Conservation (phyloP, 257 asterid genomes). For the Voacanga thouarsii region DNA sequence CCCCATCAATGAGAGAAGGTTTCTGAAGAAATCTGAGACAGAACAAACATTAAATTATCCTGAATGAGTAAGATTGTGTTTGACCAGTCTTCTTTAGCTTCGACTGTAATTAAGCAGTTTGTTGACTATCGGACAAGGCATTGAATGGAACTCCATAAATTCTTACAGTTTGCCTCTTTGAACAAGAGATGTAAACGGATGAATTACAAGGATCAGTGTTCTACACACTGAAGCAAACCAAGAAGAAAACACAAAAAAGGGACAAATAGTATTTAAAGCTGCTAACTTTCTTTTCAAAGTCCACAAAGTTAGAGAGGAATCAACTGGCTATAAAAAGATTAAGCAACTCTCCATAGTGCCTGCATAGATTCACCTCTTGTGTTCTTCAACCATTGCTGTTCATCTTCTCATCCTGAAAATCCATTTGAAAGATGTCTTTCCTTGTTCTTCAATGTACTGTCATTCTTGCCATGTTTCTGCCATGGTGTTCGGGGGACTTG, state of each 20-base stretch:
- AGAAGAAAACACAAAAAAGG: not conserved
- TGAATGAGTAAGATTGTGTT: not conserved
- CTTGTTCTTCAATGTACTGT: not conserved
- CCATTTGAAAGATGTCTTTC: not conserved
- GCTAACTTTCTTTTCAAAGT: slow-evolving; percentile 3
- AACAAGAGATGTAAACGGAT: not conserved
- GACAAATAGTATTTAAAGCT: not conserved
- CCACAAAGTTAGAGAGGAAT: not conserved
- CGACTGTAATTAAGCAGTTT: slow-evolving; percentile 1
- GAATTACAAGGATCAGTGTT: not conserved
- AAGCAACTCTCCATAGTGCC: not conserved
- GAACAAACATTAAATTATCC: not conserved
- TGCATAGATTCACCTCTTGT: not conserved
- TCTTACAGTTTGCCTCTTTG: not conserved
- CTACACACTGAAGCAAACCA: not conserved
- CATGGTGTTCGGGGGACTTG: not conserved
- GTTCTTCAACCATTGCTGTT: not conserved
- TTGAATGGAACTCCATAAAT: not conserved
- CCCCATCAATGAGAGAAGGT: not conserved
- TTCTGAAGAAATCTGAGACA: not conserved
- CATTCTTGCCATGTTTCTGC: not conserved
- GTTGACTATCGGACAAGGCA: slow-evolving; percentile 12
- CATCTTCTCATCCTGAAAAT: not conserved
- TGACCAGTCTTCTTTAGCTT: slow-evolving; percentile 9
- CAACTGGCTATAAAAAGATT: not conserved